A percentile compares a stretch with the other conserved stretches of the same genome.
Evolutionary conservation across 1,284 basidiomycete genomes (phyloP).

Genomic region (Apiotrichum siamense): DNA sequence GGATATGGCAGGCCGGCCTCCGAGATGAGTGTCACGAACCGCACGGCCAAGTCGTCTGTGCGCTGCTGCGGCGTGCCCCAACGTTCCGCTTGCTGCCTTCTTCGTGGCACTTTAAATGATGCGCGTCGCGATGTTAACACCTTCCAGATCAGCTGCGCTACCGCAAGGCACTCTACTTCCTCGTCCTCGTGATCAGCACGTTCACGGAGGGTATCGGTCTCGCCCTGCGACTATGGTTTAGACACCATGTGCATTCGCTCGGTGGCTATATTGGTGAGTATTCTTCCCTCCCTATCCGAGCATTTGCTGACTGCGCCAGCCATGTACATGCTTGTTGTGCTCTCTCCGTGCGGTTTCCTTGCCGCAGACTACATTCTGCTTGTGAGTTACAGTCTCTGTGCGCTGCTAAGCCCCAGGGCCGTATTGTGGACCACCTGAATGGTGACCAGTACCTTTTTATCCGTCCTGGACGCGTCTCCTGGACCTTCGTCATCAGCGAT

Average conservation of each 20-base stretch:
- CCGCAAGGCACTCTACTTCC: conserved; percentile 13
- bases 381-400: no score
- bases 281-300: neutral
- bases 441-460: conserved; percentile 48
- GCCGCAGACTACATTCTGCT: conserved; percentile 65
- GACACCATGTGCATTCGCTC: conserved; percentile 6
- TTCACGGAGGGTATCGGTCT: conserved; percentile 14
- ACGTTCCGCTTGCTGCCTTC: no score
- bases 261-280: conserved; percentile 10
- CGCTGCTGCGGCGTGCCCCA: no score
- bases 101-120: no score
- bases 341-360: conserved; percentile 65
- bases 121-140: no score
- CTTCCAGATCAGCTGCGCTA: conserved; percentile 12
- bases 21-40: no score
- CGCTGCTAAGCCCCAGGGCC: no score
- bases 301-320: neutral
- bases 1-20: neutral
- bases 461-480: conserved; percentile 23
- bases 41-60: no score
- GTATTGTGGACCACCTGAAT: conserved; percentile 54
- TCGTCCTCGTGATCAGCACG: conserved; percentile 14
- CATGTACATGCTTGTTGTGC: conserved; percentile 16
- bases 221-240: conserved; percentile 12
- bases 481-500: conserved; percentile 50